Evolutionary conservation across 495 filamentous ascomycete genomes (phyloP).

Genomic region (Elaphomyces granulatus): DNA sequence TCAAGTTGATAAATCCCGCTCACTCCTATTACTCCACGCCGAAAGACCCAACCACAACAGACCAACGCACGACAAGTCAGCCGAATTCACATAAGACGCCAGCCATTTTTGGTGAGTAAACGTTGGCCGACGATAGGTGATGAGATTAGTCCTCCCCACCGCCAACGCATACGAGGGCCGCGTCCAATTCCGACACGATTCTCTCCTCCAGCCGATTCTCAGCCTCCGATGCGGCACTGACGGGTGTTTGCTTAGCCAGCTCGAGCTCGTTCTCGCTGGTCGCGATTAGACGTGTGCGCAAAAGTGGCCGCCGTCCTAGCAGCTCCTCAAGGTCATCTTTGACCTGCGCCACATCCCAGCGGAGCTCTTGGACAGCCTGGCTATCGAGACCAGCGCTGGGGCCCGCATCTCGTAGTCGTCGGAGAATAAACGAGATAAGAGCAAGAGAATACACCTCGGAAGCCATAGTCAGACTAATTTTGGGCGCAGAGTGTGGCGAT

Average conservation of each 20-base stretch:
- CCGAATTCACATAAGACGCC: no score
- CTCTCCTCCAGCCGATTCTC: slow-evolving; percentile 61
- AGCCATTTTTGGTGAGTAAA: background rate
- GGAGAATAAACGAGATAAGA: slow-evolving; percentile 53
- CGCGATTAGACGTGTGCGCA: slow-evolving; percentile 59
- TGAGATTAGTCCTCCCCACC: slow-evolving; percentile 28
- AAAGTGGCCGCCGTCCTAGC: slow-evolving; percentile 41
- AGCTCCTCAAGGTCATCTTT: slow-evolving; percentile 70
- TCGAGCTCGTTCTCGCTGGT: slow-evolving; percentile 54
- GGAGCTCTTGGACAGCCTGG: slow-evolving; percentile 46
- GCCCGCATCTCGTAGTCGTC: slow-evolving; percentile 43
- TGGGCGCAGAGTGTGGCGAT: slow-evolving; percentile 23
- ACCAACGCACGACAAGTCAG: no score
- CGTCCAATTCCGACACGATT: slow-evolving; percentile 46
- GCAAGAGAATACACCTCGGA: slow-evolving; percentile 65
- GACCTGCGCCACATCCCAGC: slow-evolving; percentile 54
- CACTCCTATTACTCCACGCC: no score
- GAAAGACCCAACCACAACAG: no score
- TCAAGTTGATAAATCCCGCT: no score
- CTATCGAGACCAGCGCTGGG: slow-evolving; percentile 42
- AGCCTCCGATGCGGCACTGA: slow-evolving; percentile 17
- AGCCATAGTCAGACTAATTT: slow-evolving; percentile 53
- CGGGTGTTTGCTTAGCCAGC: slow-evolving; percentile 39
- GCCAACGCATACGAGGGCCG: slow-evolving; percentile 25
- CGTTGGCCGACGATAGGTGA: background rate